phyloP scores from a whole-genome alignment of 495 filamentous ascomycete species.

The Platismatia glauca region DNA sequence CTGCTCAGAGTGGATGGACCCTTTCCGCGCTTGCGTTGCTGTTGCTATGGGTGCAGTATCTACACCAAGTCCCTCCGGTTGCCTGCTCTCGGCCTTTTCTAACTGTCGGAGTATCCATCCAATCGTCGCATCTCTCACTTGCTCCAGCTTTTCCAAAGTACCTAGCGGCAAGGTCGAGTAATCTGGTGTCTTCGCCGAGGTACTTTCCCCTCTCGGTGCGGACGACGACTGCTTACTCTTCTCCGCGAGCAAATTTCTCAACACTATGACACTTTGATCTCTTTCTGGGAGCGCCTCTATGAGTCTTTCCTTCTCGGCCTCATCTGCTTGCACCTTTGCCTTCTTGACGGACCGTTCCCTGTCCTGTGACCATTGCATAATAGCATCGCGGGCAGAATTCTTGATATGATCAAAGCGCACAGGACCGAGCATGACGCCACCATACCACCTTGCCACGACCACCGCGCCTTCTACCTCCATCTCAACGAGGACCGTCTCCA shows the following conservation, averaged over 20 bases:
- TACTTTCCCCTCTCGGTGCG: constrained; percentile 2
- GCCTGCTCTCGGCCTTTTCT: constrained; percentile 31
- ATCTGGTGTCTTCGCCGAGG: constrained; percentile 22
- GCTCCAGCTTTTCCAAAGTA: constrained; percentile 30
- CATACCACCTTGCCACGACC: constrained; percentile 41
- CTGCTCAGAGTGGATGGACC: not conserved
- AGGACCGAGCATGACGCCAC: constrained; percentile 37
- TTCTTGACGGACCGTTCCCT: constrained; percentile 4
- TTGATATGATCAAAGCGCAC: constrained; percentile 38
- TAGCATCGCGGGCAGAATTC: constrained; percentile 29
- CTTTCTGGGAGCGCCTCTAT: constrained; percentile 27
- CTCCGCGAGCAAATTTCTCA: constrained; percentile 31
- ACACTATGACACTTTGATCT: constrained; percentile 32
- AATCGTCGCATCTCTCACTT: constrained; percentile 37
- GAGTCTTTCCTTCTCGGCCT: constrained; percentile 23
- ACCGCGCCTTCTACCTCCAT: constrained; percentile 30
- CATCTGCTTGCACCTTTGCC: constrained; percentile 13
- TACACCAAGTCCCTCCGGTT: not conserved
- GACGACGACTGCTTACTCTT: constrained; percentile 19
- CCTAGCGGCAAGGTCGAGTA: constrained; percentile 31
- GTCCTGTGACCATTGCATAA: constrained; percentile 23
- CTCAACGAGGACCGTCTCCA: constrained; percentile 31
- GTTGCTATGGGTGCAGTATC: not conserved
- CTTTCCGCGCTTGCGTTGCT: not conserved
- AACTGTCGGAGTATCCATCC: constrained; percentile 35